Evolutionary conservation across 176 grass and related monocot species (phyloP).

Genomic region (Avena atlantica): DNA sequence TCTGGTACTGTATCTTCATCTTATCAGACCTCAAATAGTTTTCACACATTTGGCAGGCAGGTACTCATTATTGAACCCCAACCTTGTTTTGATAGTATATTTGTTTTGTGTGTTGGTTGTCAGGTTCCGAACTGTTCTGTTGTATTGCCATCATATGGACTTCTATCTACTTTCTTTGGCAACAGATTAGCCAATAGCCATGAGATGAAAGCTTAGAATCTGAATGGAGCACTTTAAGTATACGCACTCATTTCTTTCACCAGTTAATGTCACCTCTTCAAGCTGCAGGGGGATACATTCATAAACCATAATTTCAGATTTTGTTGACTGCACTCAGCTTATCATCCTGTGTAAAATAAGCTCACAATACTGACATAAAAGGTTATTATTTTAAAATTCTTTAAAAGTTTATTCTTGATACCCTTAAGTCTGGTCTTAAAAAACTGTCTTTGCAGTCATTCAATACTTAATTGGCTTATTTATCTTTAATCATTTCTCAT

Average conservation of each 20-base stretch:
- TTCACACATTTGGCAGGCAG: constrained; percentile 58
- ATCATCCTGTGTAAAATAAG: constrained; percentile 18
- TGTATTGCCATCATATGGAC: too few relatives aligned
- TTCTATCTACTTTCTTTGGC: background rate
- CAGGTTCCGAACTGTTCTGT: too few relatives aligned
- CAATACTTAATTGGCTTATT: background rate
- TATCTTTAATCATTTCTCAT: background rate
- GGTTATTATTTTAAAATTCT: constrained; percentile 21
- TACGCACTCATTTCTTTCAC: background rate
- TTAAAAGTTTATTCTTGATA: background rate
- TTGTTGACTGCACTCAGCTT: background rate
- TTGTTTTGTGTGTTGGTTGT: background rate
- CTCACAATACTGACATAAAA: background rate
- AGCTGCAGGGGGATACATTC: constrained; percentile 7
- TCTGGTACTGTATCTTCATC: constrained; percentile 41
- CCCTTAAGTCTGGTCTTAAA: background rate
- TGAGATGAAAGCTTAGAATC: background rate
- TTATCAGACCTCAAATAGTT: constrained; percentile 30
- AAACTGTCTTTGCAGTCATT: constrained; percentile 2
- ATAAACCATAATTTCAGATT: constrained; percentile 22
- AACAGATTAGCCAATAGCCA: background rate
- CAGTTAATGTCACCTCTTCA: background rate
- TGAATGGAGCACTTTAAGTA: background rate
- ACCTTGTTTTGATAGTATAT: background rate
- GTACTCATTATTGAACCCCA: constrained; percentile 44